Evolutionary conservation across 768 basidiomycete genomes (phyloP), one percentile per base, ranked within the genome.

Genomic region (Kwoniella newhampshirensis): DNA sequence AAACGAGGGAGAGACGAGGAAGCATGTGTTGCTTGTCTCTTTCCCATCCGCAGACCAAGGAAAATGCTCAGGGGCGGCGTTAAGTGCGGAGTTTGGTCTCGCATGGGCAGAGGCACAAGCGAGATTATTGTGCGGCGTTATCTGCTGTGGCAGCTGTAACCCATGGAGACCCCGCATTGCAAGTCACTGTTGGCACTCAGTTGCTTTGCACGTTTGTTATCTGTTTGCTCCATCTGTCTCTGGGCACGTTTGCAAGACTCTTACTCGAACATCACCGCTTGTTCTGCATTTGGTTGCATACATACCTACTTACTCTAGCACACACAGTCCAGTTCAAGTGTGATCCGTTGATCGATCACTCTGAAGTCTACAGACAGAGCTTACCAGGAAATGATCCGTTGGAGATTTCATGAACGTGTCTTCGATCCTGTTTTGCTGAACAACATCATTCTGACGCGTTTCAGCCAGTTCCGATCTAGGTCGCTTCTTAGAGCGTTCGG

Each of bases 191-290:
- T 13, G 32, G 32, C 13, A 6, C 13, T 32, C 32, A 13, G 6
- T 32, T 32, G 7, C 7, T 6, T 6, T 32, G 32, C 32, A 32
- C 32, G 32, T 32, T 32, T 32, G 13, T 32, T 13, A 32, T 32
- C n/a, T n/a, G n/a, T n/a, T n/a, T n/a, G n/a, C n/a, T n/a, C n/a
- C n/a, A n/a, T n/a, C n/a, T n/a, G n/a, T n/a, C n/a, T n/a, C n/a
- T n/a, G 47, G 23, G 26, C 26, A 30, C 47, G 28, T 49, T 49
- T 32, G 28, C 18, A n/a, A n/a, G n/a, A n/a, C n/a, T n/a, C n/a
- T n/a, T n/a, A n/a, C n/a, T n/a, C n/a, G n/a, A n/a, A n/a, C n/a
- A n/a, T n/a, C n/a, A n/a, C n/a, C n/a, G n/a, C n/a, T n/a, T n/a
- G n/a, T n/a, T n/a, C n/a, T n/a, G n/a, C n/a, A n/a, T n/a, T n/a